phyloP scores from a whole-genome alignment of 2,329 filamentous ascomycete genomes.

The Colletotrichum musae region DNA sequence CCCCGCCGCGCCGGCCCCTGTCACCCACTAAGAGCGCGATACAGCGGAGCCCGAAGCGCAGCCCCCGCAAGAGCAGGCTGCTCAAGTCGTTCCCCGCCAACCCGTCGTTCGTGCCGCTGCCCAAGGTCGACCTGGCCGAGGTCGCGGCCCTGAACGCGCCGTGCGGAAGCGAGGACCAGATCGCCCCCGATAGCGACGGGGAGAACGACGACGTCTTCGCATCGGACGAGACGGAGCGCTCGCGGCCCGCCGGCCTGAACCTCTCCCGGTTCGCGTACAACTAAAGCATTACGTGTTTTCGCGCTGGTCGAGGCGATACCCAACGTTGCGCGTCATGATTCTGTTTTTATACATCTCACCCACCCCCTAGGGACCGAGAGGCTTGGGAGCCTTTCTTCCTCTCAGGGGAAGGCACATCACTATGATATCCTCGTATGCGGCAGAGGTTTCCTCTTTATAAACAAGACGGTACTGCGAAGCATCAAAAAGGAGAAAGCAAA shows the following conservation, averaged over 20 bases:
- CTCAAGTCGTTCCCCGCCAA: constrained; percentile 60
- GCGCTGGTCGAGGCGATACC: constrained; percentile 29
- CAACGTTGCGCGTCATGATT: constrained; percentile 26
- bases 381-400: not conserved
- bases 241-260: constrained; percentile 54
- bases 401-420: constrained; percentile 3
- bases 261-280: constrained; percentile 64
- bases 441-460: not conserved
- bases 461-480: constrained; percentile 13
- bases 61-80: constrained; percentile 43
- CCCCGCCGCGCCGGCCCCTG: constrained; percentile 45
- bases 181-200: constrained; percentile 67
- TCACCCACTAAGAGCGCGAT: constrained; percentile 37
- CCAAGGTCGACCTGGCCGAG: constrained; percentile 67
- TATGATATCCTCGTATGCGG: constrained; percentile 8
- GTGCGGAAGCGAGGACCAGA: constrained; percentile 70
- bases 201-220: constrained; percentile 58
- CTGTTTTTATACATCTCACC: constrained; percentile 24
- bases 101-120: constrained; percentile 68
- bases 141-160: constrained; percentile 65
- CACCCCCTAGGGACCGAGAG: not conserved
- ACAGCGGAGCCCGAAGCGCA: constrained; percentile 43
- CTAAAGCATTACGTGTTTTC: constrained; percentile 41
- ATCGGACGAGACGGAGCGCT: constrained; percentile 44
- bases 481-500: constrained; percentile 1